These are phyloP conservation scores for Pseudofabraea citricarpa DNA, from an alignment of 2,329 filamentous ascomycete species.

Conservation along the genomic window DNA sequence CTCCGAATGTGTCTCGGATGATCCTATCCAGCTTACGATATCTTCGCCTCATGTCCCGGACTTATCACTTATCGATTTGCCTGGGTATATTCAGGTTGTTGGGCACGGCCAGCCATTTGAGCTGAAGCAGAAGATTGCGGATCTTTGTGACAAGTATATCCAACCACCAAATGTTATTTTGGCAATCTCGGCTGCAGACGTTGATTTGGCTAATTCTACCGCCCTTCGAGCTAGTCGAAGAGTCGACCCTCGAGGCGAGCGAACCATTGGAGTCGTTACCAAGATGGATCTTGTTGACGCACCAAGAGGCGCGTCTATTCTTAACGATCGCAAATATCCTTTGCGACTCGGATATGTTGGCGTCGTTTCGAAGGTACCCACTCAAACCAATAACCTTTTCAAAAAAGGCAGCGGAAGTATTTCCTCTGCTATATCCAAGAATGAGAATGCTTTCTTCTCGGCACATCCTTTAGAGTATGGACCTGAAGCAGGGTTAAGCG, in stretches of 20 bases:
- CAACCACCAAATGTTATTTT: constrained; percentile 93
- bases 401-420: constrained; percentile 78
- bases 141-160: constrained; percentile 98
- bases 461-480: constrained; percentile 79
- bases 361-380: constrained; percentile 79
- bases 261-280: constrained; percentile 97
- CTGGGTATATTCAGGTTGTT: constrained; percentile 94
- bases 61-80: constrained; percentile 90
- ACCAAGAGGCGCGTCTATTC: constrained; percentile 67
- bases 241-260: constrained; percentile 89
- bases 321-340: constrained; percentile 89
- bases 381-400: constrained; percentile 62
- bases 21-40: constrained; percentile 92
- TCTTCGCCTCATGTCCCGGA: constrained; percentile 95
- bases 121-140: constrained; percentile 91
- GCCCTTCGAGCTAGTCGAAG: constrained; percentile 83
- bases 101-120: constrained; percentile 86
- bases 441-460: constrained; percentile 84
- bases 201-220: constrained; percentile 94
- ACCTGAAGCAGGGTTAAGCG: constrained; percentile 62
- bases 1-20: constrained; percentile 87
- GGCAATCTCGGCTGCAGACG: constrained; percentile 94
- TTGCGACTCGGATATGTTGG: constrained; percentile 94
- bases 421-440: constrained; percentile 74
- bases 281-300: constrained; percentile 98